Evolutionary conservation across 1,284 basidiomycete species (phyloP).

Genomic region (Microbotryomycetes sp.): DNA sequence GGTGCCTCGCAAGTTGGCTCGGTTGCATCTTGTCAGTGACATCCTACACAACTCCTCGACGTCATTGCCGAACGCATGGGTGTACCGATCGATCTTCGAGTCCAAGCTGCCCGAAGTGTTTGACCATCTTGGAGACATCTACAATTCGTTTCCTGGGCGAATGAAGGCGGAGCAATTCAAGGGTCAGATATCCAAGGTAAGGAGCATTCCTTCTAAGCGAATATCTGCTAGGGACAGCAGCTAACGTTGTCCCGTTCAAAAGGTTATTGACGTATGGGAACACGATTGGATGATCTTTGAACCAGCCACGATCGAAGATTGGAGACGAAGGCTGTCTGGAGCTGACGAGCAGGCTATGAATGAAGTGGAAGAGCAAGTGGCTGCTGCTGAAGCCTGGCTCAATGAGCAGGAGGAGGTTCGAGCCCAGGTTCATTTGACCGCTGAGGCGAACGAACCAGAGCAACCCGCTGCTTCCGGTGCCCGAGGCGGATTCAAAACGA

Average conservation of each 20-base stretch:
- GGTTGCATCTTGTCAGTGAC: slow-evolving; percentile 91
- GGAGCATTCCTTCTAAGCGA: not conserved
- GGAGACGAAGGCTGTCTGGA: slow-evolving; percentile 24
- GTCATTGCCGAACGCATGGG: slow-evolving; percentile 62
- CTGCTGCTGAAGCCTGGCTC: not conserved
- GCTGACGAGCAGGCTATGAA: not conserved
- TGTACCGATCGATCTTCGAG: slow-evolving; percentile 87
- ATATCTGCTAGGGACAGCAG: not conserved
- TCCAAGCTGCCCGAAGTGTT: slow-evolving; percentile 77
- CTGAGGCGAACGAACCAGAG: no score
- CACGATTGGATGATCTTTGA: slow-evolving; percentile 31
- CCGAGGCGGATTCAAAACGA: not conserved
- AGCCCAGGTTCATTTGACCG: not conserved
- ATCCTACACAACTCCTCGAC: slow-evolving; percentile 94
- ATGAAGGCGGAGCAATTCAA: slow-evolving; percentile 92
- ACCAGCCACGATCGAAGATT: slow-evolving; percentile 24
- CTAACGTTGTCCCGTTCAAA: not conserved
- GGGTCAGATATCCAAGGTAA: slow-evolving; percentile 57
- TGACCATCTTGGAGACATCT: slow-evolving; percentile 85
- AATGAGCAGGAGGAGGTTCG: not conserved
- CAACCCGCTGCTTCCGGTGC: no score
- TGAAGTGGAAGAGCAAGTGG: not conserved
- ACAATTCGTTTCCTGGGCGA: slow-evolving; percentile 81
- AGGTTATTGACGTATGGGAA: slow-evolving; percentile 34
- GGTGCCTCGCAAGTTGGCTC: slow-evolving; percentile 89